Evolutionary conservation across 164 flowering plant species (phyloP).

Genomic region (Magnolia sinica): DNA sequence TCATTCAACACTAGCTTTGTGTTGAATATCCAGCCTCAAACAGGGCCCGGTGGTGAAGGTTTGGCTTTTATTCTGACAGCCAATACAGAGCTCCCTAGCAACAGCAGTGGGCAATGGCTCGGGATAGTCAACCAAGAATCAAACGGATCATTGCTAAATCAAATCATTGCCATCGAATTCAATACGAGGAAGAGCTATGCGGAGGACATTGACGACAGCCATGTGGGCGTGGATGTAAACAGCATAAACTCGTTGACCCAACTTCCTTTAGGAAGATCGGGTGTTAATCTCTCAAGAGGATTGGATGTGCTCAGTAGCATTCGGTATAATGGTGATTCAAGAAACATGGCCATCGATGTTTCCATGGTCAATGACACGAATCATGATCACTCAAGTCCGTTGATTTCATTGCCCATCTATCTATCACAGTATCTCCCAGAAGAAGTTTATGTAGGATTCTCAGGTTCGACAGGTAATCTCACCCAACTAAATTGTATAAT

Average conservation of each 20-base stretch:
- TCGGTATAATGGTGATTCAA: constrained; percentile 26
- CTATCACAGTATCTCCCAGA: constrained; percentile 23
- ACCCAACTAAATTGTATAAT: constrained; percentile 35
- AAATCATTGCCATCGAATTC: constrained; percentile 32
- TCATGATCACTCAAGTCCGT: constrained; percentile 4
- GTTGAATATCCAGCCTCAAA: constrained; percentile 20
- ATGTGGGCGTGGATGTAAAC: constrained; percentile 30
- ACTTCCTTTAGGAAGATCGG: constrained; percentile 16
- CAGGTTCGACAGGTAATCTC: constrained; percentile 18
- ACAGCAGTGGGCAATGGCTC: constrained; percentile 54
- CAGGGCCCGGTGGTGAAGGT: constrained; percentile 44
- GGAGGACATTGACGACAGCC: constrained; percentile 22
- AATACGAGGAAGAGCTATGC: constrained; percentile 17
- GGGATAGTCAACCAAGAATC: constrained; percentile 42
- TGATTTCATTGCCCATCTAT: constrained; percentile 23
- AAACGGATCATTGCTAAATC: constrained; percentile 33
- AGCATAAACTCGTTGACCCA: background rate
- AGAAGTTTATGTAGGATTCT: constrained; percentile 17
- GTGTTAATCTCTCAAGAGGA: constrained; percentile 23
- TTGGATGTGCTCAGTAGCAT: constrained; percentile 9
- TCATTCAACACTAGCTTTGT: constrained; percentile 35
- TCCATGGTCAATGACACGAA: constrained; percentile 3
- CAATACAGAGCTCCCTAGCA: constrained; percentile 16
- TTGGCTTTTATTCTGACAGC: constrained; percentile 43
- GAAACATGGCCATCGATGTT: constrained; percentile 18